Base-by-base conservation (phyloP, 2,329 filamentous ascomycete species). In the Aspergillus japonicus region DNA sequence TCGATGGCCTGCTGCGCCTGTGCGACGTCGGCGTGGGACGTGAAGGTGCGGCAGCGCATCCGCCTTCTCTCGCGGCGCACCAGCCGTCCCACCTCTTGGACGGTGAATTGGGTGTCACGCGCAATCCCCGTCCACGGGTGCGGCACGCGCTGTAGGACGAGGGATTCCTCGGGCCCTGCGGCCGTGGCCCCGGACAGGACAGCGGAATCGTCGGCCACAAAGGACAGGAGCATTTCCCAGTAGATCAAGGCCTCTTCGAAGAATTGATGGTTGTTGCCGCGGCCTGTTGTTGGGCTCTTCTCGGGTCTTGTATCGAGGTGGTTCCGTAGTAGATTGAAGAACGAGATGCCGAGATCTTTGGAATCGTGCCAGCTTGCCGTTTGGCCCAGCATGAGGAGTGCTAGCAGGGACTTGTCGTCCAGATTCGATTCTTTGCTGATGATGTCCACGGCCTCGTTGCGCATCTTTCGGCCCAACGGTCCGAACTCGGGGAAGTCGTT, bases 351-450 rank as follows among this genome's bases (percentile, higher is more conserved):
- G 4, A 87, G 75, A 53, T 83, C 82, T 44, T 75, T 79, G 16
- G 82, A 78, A 50, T 86, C 80, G 57, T 87, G 84, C 85, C 85
- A 87, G 39, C 82, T 82, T 5, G 85, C 84, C 1, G 83, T 85
- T 57, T 85, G 80, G 2, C 85, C 85, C 0, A 87, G 78, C 66
- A 87, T 80, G 47, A 87, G 78, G 31, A 87, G 74, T 3, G 82
- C 83, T n/a, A 87, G 67, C 10, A 87, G 75, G 0, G 83, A 81
- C 56, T 82, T 83, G 44, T 85, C 84, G 19, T 84, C 78, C 59
- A 83, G 74, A 31, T 75, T 69, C 4, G 69, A 48, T 52, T 84
- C 80, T 14, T 78, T 76, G 14, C 81, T 79, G 6, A 85, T 76
- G n/a, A 80, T 80, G 19, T 81, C 79, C 29, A 82, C 77, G 4